These are phyloP conservation scores for Phytopythium chamaehyphon DNA, from an alignment of 352 stramenopile species.

Conservation along the genomic window DNA sequence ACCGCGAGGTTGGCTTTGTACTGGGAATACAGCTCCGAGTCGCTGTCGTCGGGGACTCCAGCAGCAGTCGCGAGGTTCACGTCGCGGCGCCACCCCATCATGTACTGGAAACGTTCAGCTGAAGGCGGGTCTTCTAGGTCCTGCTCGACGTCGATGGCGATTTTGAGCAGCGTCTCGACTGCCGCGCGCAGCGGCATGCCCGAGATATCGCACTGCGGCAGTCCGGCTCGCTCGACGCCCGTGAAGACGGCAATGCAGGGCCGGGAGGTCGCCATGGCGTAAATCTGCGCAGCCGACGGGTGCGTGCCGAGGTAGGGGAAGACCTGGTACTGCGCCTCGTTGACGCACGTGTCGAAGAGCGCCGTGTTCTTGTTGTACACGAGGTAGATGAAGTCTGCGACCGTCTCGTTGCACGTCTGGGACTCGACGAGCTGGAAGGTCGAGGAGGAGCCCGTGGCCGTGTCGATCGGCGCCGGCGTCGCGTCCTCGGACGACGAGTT, in stretches of 20 bases:
- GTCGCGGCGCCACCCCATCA: constrained; percentile 42
- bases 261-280: constrained; percentile 25
- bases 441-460: constrained; percentile 30
- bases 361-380: constrained; percentile 51
- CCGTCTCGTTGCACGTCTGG: constrained; percentile 32
- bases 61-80: constrained; percentile 43
- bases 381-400: constrained; percentile 38
- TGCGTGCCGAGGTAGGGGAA: constrained; percentile 46
- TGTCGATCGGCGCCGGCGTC: constrained; percentile 23
- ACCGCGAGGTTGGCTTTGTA: constrained; percentile 37
- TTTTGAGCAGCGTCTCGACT: constrained; percentile 51
- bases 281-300: constrained; percentile 36
- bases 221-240: constrained; percentile 29
- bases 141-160: constrained; percentile 35
- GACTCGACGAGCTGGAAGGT: constrained; percentile 48
- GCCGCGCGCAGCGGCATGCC: constrained; percentile 47
- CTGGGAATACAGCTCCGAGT: constrained; percentile 38
- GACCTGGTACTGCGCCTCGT: constrained; percentile 51
- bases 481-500: constrained; percentile 3
- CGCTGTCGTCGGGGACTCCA: constrained; percentile 35
- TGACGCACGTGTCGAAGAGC: constrained; percentile 45
- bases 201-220: constrained; percentile 47
- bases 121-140: constrained; percentile 16
- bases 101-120: constrained; percentile 33
- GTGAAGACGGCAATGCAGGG: constrained; percentile 48